Conservation (phyloP, 1,284 basidiomycete genomes). For the Lignosus rhinocerotis region DNA sequence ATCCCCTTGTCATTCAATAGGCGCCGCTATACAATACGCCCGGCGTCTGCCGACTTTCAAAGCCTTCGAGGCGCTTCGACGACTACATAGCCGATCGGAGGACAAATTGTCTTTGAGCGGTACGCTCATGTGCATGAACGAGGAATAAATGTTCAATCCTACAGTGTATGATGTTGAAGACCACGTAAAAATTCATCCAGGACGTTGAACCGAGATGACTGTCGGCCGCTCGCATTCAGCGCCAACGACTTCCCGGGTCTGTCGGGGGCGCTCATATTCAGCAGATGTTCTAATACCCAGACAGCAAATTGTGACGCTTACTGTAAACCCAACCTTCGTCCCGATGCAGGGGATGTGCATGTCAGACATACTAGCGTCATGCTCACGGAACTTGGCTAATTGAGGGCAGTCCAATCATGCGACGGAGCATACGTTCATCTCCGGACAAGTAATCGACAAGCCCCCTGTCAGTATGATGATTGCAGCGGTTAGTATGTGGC, state of each 20-base stretch:
- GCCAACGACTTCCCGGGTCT: not conserved
- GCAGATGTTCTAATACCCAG: not conserved
- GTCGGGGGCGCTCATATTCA: not conserved
- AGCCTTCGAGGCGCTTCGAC: not conserved
- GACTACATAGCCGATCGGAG: not conserved
- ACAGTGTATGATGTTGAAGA: not conserved
- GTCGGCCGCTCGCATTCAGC: not conserved
- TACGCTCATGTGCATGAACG: not conserved
- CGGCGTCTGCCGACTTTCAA: not conserved
- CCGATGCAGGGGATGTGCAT: not conserved
- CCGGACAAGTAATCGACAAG: too few species aligned
- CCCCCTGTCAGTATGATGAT: too few species aligned
- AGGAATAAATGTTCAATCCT: not conserved
- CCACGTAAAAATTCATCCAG: not conserved
- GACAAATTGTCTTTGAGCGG: not conserved
- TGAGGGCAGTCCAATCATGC: too few species aligned
- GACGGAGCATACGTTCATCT: too few species aligned
- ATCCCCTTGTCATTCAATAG: not conserved
- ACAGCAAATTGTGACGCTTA: not conserved
- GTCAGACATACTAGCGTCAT: not conserved
- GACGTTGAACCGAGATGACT: not conserved
- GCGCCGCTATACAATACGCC: not conserved
- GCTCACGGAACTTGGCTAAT: too few species aligned
- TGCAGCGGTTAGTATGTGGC: not conserved
- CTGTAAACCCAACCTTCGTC: not conserved